These are phyloP conservation scores for Cladophialophora exuberans DNA, from an alignment of 2,329 filamentous ascomycete species.

Conservation along the genomic window DNA sequence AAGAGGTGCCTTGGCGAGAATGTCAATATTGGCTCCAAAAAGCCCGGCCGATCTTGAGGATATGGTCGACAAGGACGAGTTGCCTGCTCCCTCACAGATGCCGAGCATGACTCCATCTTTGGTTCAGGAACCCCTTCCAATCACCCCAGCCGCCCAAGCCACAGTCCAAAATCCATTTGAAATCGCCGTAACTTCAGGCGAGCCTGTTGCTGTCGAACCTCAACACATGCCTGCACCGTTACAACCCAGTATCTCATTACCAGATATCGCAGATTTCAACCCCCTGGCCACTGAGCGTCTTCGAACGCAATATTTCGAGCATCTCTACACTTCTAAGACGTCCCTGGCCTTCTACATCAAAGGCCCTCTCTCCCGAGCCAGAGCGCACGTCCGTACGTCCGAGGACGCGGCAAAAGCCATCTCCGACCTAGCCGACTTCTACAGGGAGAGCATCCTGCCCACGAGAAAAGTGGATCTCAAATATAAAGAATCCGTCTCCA, in stretches of 20 bases:
- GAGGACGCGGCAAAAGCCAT: constrained; percentile 33
- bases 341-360: constrained; percentile 57
- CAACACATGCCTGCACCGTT: not conserved
- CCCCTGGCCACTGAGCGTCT: constrained; percentile 24
- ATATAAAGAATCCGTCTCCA: constrained; percentile 49
- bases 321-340: constrained; percentile 40
- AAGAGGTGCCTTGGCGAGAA: constrained; percentile 31
- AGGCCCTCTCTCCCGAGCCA: constrained; percentile 51
- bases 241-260: not conserved
- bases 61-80: not conserved
- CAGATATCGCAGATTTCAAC: constrained; percentile 2
- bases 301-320: constrained; percentile 31
- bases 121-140: not conserved
- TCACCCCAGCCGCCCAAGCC: constrained; percentile 2
- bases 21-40: constrained; percentile 30
- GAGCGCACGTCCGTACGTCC: constrained; percentile 42
- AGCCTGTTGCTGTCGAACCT: not conserved
- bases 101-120: not conserved
- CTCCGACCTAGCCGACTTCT: constrained; percentile 42
- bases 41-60: not conserved
- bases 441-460: constrained; percentile 46
- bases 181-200: not conserved
- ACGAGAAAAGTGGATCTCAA: constrained; percentile 53
- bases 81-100: not conserved
- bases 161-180: constrained; percentile 11